phyloP scores from a whole-genome alignment of 805 yeast species.

The Cyberlindnera amylophila region DNA sequence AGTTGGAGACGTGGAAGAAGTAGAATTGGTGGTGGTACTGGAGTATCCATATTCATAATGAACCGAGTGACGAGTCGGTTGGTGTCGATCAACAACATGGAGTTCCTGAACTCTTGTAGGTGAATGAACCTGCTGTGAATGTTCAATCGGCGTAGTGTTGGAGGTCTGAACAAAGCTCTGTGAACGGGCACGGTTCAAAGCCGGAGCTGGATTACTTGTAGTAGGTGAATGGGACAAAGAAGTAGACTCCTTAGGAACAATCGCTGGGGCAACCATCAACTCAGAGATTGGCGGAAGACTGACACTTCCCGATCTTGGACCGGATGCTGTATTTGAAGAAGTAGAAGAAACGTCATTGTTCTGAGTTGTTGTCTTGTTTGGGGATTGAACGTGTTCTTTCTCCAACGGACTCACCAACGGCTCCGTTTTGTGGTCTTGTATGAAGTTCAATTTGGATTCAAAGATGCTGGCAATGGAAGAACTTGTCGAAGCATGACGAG shows the following conservation, averaged over 20 bases:
- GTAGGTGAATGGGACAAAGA: neutral
- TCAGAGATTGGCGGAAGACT: constrained; percentile 14
- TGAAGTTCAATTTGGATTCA: constrained; percentile 1
- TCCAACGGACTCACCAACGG: no score
- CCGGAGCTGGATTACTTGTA: neutral
- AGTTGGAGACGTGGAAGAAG: no score
- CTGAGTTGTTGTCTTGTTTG: no score
- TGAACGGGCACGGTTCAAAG: neutral
- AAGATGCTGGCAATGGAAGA: neutral
- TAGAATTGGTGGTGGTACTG: no score
- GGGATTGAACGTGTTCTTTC: no score
- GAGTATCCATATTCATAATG: no score
- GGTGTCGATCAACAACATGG: no score
- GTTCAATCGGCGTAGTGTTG: neutral
- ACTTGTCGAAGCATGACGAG: constrained; percentile 1
- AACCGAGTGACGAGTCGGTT: no score
- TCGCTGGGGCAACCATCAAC: constrained; percentile 6
- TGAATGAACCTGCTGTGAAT: no score
- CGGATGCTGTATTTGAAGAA: neutral
- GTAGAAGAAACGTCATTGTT: no score
- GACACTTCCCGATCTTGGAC: constrained; percentile 3
- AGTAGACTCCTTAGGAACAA: neutral
- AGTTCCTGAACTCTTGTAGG: no score
- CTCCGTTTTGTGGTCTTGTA: no score
- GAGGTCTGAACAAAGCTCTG: neutral